Evolutionary conservation across 1,139 yeast genomes (phyloP), one percentile per base, ranked within the genome.

Genomic region (Zygosaccharomyces sapae): DNA sequence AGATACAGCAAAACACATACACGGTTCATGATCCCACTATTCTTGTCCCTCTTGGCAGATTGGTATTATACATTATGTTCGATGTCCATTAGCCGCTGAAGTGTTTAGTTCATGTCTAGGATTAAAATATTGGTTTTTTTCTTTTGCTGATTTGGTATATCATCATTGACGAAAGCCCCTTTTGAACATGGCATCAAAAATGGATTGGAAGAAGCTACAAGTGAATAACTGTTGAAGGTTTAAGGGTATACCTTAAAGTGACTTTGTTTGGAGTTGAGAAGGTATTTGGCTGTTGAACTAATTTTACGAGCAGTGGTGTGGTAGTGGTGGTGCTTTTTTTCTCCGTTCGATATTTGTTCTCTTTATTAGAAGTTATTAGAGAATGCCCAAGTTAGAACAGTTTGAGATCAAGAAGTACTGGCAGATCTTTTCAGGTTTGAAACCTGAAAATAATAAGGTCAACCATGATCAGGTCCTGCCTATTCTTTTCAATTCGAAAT

Each of bases 401-500:
- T 87, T 95, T 83, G 97, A 90, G 68, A 88, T 90, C 58, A 86
- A 87, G 63, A 89, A 90, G 70, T 92, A 88, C 73, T 92, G 97
- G 97, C 96, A 92, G 68, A 89, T 92, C 48, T 92, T 92, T 73
- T 82, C 86, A 56, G 96, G 96, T 7, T 77, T 92, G 58, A 79
- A 79, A 54, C 98, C 98, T 0, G 79, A 70, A 25, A 78, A 79
- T 51, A 90, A 89, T 59, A 81, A 83, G 62, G 76, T 92, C 30
- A 76, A 85, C 19, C 96, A 96, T 38, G 94, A 86, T 50, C 82
- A 86, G 65, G 95, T 90, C 12, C 79, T 87, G 33, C 83, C 90
- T 1, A 94, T 92, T 42, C 78, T 92, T 60, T 88, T 87, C 68
- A 92, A 92, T 70, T 87, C 96, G 33, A 84, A 89, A 56, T 77